Evolutionary conservation across 225 moss, liverwort and hornwort species (phyloP), one percentile per base, ranked within the genome.

Genomic region (Physcomitrellopsis africana): DNA sequence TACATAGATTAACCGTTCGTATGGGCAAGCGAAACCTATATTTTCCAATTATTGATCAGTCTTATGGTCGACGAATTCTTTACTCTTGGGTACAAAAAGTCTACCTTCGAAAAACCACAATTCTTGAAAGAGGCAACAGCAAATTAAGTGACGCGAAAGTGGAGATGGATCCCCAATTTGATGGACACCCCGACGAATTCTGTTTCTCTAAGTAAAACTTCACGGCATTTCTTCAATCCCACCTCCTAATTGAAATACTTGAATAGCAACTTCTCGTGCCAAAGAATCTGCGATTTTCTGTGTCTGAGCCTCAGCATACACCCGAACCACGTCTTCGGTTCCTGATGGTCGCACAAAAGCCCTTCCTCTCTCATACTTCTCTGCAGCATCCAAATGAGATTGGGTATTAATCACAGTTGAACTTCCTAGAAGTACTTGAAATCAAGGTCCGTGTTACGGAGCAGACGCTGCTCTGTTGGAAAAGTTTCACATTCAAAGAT

Each of bases 291-390:
- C 99, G 59, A 72, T 77, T 42, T 77, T 64, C 73, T 93, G 99
- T 44, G 87, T 83, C 43, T 68, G 65, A 60, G 99, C 93, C 80
- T 99, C 99, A 10, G 99, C 92, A 80, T 99, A 99, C 7, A 99
- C 79, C 53, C 99, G 92, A 24, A 99, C 93, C 52, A 95, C 77
- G 77, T 99, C 95, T 81, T 99, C 99, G 45, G 95, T 99, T 67
- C 99, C 99, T 52, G 95, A 99, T 3, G 99, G 92, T 83, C 99
- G 86, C 49, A 95, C 99, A 75, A 95, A 99, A 32, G 90, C 85
- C 74, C 95, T 81, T 46, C 90, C 95, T 17, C 76, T 69, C 53
- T 88, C 77, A 65, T 81, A 80, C 52, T 85, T 95, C 23, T 70
- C 97, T 95, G 90, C 79, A 81, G 43, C 45, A 63, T 11, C 27